A percentile compares a stretch with the other conserved stretches of the same genome.
phyloP scores from a whole-genome alignment of 768 basidiomycete species.

The Leccinum fibrillosum region DNA sequence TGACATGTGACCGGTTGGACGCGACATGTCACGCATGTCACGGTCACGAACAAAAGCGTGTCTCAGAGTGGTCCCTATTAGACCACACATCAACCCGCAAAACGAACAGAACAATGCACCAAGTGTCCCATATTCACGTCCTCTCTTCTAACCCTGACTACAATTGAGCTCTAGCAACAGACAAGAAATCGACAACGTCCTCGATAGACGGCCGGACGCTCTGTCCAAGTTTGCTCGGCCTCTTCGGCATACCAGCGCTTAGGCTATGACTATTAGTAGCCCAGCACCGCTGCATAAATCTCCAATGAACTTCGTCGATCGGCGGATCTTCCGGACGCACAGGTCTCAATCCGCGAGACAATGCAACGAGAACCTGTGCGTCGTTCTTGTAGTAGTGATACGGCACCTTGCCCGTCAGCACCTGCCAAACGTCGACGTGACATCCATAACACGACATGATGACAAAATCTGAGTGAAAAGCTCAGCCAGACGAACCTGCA shows the following conservation, averaged over 20 bases:
- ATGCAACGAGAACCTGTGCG: constrained; percentile 20
- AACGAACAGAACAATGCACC: constrained; percentile 8
- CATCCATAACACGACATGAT: not conserved
- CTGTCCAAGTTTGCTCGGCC: not conserved
- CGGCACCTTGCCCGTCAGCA: constrained; percentile 22
- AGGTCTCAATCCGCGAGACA: constrained; percentile 15
- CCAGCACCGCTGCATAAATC: constrained; percentile 26
- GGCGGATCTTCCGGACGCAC: constrained; percentile 1
- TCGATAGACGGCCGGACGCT: constrained; percentile 11
- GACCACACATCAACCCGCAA: not conserved
- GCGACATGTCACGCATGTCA: not conserved
- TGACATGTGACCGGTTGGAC: not conserved
- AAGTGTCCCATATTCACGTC: not conserved
- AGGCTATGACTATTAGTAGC: constrained; percentile 17
- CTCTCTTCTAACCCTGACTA: not conserved
- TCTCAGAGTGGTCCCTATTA: too few relatives aligned
- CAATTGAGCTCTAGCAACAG: not conserved
- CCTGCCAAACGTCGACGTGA: constrained; percentile 16
- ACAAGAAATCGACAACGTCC: constrained; percentile 20
- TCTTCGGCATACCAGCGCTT: not conserved
- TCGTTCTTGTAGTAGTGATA: constrained; percentile 24
- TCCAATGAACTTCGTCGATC: constrained; percentile 9
- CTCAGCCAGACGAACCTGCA: constrained; percentile 19
- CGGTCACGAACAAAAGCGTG: not conserved
- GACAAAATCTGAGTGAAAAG: not conserved